Conservation (phyloP, 2,329 filamentous ascomycete species). For the Diplocarpon rosae region DNA sequence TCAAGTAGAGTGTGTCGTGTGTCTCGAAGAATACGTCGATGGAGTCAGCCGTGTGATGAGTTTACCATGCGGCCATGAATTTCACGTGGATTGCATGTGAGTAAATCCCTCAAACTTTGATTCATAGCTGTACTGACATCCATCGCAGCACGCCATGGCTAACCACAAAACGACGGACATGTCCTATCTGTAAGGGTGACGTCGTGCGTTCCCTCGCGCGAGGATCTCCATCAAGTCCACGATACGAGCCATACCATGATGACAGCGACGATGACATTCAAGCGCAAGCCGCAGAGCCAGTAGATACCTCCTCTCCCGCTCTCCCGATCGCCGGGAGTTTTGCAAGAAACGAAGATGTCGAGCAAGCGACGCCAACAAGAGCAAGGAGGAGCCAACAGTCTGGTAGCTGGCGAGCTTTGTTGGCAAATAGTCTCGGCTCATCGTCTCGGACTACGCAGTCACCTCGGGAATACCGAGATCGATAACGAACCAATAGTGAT, state of each 20-base stretch:
- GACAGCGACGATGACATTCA: constrained; percentile 35
- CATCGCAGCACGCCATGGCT: constrained; percentile 77
- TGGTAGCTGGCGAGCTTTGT: constrained; percentile 19
- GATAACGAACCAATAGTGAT: constrained; percentile 10
- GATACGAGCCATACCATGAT: constrained; percentile 29
- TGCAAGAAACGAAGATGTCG: constrained; percentile 16
- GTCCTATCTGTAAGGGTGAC: constrained; percentile 96
- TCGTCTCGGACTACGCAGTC: constrained; percentile 16
- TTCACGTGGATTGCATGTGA: constrained; percentile 97
- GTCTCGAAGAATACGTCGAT: constrained; percentile 90
- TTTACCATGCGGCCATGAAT: constrained; percentile 92
- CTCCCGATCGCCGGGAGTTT: constrained; percentile 15
- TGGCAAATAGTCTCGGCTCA: constrained; percentile 19
- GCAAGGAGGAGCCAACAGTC: constrained; percentile 8
- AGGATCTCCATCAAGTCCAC: constrained; percentile 23
- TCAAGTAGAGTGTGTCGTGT: constrained; percentile 87
- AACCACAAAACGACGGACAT: constrained; percentile 89
- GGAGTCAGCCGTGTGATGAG: constrained; percentile 95
- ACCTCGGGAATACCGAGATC: constrained; percentile 21
- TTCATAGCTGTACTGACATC: constrained; percentile 6
- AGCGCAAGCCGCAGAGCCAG: constrained; percentile 32
- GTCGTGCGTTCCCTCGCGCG: constrained; percentile 64
- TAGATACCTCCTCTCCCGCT: constrained; percentile 36
- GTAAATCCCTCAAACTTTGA: constrained; percentile 31
- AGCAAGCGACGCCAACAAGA: constrained; percentile 18